Conservation (phyloP, 2,329 filamentous ascomycete species). For the Cladosporium sp. region DNA sequence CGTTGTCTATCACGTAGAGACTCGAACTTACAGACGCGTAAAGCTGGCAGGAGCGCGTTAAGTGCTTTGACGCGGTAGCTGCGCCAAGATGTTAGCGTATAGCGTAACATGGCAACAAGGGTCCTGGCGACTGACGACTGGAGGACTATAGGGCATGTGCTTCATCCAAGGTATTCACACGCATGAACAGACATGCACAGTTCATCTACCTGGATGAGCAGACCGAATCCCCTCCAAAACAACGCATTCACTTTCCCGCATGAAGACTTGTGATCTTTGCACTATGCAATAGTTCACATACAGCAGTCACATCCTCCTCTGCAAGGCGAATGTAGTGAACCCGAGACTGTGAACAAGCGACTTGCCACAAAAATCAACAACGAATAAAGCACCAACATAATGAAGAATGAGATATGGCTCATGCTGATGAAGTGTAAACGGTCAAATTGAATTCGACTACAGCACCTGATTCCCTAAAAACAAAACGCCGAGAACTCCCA, state of each 20-base stretch:
- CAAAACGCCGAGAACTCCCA: background rate
- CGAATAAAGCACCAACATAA: background rate
- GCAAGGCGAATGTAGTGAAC: background rate
- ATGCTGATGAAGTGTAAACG: background rate
- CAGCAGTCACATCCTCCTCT: background rate
- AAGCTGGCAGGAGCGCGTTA: background rate
- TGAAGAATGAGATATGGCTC: background rate
- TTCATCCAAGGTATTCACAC: background rate
- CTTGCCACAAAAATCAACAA: background rate
- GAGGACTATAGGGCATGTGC: background rate
- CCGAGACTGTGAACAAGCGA: background rate
- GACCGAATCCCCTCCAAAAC: no score
- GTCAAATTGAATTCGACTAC: background rate
- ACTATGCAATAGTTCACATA: background rate
- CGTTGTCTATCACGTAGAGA: background rate
- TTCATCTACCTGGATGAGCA: no score
- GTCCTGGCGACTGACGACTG: background rate
- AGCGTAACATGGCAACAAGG: slow-evolving; percentile 1
- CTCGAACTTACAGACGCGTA: slow-evolving; percentile 4
- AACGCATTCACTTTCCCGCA: no score
- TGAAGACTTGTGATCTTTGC: background rate
- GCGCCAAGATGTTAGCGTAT: background rate
- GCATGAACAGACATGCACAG: background rate
- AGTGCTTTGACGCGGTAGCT: slow-evolving; percentile 2
- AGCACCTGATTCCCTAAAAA: background rate